Conservation (phyloP, 1,284 basidiomycete genomes). For the Limonomyces culmigenus region DNA sequence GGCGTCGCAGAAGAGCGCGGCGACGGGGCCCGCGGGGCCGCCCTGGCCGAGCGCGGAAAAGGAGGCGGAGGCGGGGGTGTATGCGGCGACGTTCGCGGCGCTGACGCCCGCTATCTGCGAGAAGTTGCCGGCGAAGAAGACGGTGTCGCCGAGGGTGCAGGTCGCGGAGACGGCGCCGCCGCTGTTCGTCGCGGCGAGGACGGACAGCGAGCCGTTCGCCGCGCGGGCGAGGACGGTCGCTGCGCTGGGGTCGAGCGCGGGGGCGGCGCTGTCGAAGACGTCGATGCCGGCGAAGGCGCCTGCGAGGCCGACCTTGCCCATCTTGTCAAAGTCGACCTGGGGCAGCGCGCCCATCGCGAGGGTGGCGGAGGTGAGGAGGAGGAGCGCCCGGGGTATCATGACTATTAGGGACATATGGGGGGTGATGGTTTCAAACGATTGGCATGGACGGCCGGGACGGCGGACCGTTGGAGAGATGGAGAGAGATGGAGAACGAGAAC, state of each 20-base stretch:
- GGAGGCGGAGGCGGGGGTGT: conserved; percentile 35
- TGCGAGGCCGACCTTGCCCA: conserved; percentile 77
- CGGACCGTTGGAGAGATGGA: too few species aligned
- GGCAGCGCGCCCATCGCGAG: conserved; percentile 46
- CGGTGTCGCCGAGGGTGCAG: conserved; percentile 40
- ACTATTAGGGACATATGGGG: too few species aligned
- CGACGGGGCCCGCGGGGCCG: conserved; percentile 57
- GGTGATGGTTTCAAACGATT: too few species aligned
- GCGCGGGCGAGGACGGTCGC: conserved; percentile 57
- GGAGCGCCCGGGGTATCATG: too few species aligned
- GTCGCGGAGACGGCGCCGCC: conserved; percentile 54
- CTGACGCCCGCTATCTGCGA: conserved; percentile 40
- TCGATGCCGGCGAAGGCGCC: conserved; percentile 79
- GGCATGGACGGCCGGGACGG: too few species aligned
- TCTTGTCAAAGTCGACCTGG: conserved; percentile 75
- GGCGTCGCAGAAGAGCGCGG: conserved; percentile 71
- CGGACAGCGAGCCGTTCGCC: conserved; percentile 40
- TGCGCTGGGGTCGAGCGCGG: conserved; percentile 47
- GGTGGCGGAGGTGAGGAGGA: conserved; percentile 15
- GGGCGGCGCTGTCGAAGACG: conserved; percentile 41
- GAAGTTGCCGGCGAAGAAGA: conserved; percentile 71
- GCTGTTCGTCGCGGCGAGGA: conserved; percentile 48
- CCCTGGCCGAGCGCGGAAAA: conserved; percentile 45
- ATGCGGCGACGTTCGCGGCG: conserved; percentile 58
- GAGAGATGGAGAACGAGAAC: too few species aligned